Evolutionary conservation across 352 stramenopile species (phyloP).

Genomic region (Pythium guiyangense): DNA sequence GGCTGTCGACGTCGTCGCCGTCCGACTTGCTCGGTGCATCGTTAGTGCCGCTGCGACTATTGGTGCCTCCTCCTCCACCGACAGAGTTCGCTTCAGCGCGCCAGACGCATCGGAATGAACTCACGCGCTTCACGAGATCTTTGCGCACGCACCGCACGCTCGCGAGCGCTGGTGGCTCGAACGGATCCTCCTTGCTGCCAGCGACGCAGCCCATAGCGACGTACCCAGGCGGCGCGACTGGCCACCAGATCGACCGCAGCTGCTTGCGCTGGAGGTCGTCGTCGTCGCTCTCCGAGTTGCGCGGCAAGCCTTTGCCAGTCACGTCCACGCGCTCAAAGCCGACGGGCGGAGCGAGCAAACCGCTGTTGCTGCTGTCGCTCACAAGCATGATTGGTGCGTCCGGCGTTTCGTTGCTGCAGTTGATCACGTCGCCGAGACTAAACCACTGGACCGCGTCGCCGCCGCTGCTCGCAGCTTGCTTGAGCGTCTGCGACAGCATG

Average conservation of each 20-base stretch:
- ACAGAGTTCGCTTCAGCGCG: constrained; percentile 29
- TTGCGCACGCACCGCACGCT: constrained; percentile 65
- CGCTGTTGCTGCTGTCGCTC: constrained; percentile 35
- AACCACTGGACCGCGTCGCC: constrained; percentile 35
- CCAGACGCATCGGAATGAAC: constrained; percentile 67
- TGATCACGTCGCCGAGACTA: constrained; percentile 65
- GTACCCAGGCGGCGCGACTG: constrained; percentile 71
- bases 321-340: constrained; percentile 82
- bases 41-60: constrained; percentile 6
- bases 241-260: constrained; percentile 79
- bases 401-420: constrained; percentile 51
- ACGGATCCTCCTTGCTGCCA: constrained; percentile 75
- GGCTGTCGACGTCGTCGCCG: constrained; percentile 13
- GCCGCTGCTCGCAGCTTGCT: constrained; percentile 13
- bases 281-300: constrained; percentile 61
- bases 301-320: constrained; percentile 73
- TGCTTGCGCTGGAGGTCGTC: constrained; percentile 81
- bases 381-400: constrained; percentile 60
- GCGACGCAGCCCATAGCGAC: constrained; percentile 71
- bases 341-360: constrained; percentile 51
- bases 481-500: constrained; percentile 29
- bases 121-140: constrained; percentile 64
- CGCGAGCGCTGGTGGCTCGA: constrained; percentile 54
- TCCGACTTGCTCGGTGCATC: not conserved
- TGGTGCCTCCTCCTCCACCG: constrained; percentile 16